Conservation (phyloP, 2,329 filamentous ascomycete genomes). For the Graphiopsis chlorocephala region DNA sequence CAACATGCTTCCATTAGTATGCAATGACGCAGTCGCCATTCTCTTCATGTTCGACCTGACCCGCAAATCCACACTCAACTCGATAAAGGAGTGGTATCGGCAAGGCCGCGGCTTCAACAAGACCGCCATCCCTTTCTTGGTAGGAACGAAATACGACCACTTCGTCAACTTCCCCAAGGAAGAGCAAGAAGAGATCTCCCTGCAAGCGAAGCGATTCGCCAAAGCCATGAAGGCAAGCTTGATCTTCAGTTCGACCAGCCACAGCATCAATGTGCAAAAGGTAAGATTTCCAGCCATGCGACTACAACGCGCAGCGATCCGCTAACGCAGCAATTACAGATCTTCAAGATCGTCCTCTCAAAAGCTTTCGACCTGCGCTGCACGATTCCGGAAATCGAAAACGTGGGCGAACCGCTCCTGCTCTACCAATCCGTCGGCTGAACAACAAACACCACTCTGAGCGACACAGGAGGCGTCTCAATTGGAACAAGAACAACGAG, state of each 20-base stretch:
- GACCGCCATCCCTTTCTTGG: conserved; percentile 96
- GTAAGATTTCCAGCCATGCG: conserved; percentile 45
- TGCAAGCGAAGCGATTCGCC: conserved; percentile 93
- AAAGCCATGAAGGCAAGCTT: conserved; percentile 97
- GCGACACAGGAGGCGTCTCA: neutral
- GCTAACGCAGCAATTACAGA: conserved; percentile 53
- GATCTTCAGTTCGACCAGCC: conserved; percentile 98
- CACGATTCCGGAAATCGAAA: conserved; percentile 98
- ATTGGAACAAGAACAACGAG: neutral
- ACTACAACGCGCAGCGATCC: neutral
- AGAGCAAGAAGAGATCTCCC: conserved; percentile 97
- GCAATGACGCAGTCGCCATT: conserved; percentile 97
- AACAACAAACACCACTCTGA: neutral
- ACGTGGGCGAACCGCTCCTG: conserved; percentile 90
- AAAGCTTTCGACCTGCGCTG: conserved; percentile 99
- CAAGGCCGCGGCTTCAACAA: conserved; percentile 99
- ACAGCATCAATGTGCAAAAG: conserved; percentile 99
- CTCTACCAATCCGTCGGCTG: conserved; percentile 63
- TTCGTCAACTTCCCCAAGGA: conserved; percentile 98
- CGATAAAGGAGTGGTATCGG: conserved; percentile 99
- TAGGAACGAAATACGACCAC: conserved; percentile 98
- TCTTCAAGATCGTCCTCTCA: conserved; percentile 98
- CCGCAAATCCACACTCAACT: conserved; percentile 93
- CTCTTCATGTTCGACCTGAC: conserved; percentile 98
- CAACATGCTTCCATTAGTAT: conserved; percentile 99